phyloP scores from a whole-genome alignment of 169 alveolate genomes.

The Eimeria falciformis region DNA sequence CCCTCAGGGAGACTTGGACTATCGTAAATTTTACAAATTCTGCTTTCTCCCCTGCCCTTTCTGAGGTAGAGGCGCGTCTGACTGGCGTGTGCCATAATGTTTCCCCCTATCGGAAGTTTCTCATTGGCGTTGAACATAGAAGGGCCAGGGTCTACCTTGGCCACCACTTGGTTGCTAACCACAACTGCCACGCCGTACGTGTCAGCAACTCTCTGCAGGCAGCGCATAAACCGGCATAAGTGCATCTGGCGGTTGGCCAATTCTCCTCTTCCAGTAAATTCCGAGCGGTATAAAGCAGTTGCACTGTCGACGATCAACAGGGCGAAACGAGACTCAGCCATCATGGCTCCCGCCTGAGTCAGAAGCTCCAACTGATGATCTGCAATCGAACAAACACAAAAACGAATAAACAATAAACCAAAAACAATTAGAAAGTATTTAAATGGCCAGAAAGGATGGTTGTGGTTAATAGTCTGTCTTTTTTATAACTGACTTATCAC shows the following conservation, averaged over 20 bases:
- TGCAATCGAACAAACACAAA: conserved; percentile 36
- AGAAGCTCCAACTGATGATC: conserved; percentile 98
- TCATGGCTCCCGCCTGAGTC: conserved; percentile 96
- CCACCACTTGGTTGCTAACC: conserved; percentile 93
- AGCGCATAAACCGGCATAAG: conserved; percentile 96
- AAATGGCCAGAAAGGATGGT: not conserved
- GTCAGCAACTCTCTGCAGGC: conserved; percentile 97
- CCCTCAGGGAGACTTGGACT: conserved; percentile 99
- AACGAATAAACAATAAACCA: not conserved
- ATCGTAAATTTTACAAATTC: conserved; percentile 97
- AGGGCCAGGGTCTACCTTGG: conserved; percentile 85
- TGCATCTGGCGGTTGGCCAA: conserved; percentile 98
- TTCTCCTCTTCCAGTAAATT: conserved; percentile 98
- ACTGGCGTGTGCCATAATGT: conserved; percentile 99
- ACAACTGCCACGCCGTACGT: conserved; percentile 80
- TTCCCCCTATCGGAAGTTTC: conserved; percentile 97
- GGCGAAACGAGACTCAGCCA: conserved; percentile 97
- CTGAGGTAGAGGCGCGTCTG: conserved; percentile 96
- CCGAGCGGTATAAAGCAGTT: conserved; percentile 99
- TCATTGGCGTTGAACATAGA: conserved; percentile 82
- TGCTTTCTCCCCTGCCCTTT: conserved; percentile 96
- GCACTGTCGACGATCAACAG: conserved; percentile 96
- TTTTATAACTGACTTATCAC: too few relatives aligned
- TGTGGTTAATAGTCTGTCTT: too few relatives aligned
- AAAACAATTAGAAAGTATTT: not conserved